Conservation (phyloP, 2,329 filamentous ascomycete species). For the Biscogniauxia marginata region DNA sequence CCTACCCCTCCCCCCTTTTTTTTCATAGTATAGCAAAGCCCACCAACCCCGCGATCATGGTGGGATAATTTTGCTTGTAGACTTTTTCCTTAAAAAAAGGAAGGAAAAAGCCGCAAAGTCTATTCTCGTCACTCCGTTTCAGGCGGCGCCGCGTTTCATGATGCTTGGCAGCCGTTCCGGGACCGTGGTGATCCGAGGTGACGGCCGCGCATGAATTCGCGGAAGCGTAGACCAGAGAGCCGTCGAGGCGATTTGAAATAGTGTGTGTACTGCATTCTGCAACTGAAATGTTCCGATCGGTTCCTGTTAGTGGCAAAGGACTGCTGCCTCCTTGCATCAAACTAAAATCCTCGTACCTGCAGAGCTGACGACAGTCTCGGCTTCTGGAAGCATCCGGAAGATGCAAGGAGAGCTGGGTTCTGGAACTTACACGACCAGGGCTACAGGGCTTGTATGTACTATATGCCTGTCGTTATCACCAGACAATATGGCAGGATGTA, state of each 20-base stretch:
- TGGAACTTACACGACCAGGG: not conserved
- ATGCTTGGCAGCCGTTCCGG: conserved; percentile 23
- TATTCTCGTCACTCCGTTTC: conserved; percentile 23
- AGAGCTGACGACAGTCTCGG: not conserved
- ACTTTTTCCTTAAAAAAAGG: not conserved
- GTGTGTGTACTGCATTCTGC: not conserved
- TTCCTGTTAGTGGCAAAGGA: not conserved
- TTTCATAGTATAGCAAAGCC: not conserved
- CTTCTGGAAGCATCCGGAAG: not conserved
- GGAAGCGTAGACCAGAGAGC: not conserved
- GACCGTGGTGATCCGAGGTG: conserved; percentile 23
- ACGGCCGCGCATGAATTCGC: conserved; percentile 11
- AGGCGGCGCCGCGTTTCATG: conserved; percentile 27
- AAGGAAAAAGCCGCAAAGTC: not conserved
- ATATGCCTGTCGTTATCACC: not conserved
- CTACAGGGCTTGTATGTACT: not conserved
- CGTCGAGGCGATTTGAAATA: not conserved
- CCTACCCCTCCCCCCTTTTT: conserved; percentile 13
- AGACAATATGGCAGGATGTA: not conserved
- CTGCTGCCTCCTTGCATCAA: conserved; percentile 2
- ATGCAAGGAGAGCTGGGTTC: not conserved
- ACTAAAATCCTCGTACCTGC: not conserved
- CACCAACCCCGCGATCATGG: not conserved
- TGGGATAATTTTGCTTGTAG: not conserved
- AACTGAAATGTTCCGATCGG: not conserved